phyloP scores from a whole-genome alignment of 805 yeast genomes.

The Lipomyces yamadae region DNA sequence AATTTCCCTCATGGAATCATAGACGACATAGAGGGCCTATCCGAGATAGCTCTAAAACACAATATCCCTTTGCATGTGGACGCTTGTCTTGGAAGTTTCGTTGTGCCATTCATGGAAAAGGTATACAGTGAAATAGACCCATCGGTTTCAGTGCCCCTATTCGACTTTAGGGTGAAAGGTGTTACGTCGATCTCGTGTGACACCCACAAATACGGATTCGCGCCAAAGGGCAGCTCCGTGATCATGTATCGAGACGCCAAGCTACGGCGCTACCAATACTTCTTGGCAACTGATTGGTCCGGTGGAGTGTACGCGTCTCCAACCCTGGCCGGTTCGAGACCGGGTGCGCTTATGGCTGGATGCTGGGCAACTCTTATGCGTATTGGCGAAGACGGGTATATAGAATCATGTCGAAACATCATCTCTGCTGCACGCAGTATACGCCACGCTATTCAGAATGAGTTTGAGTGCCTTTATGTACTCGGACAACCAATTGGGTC shows the following conservation, averaged over 20 bases:
- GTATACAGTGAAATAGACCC: slow-evolving; percentile 55
- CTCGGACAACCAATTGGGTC: slow-evolving; percentile 86
- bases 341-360: slow-evolving; percentile 97
- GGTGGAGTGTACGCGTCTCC: slow-evolving; percentile 98
- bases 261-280: slow-evolving; percentile 82
- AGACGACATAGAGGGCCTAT: slow-evolving; percentile 80
- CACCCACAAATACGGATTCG: slow-evolving; percentile 98
- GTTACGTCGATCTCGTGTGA: slow-evolving; percentile 99
- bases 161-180: slow-evolving; percentile 83
- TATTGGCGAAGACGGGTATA: slow-evolving; percentile 85
- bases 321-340: slow-evolving; percentile 94
- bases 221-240: slow-evolving; percentile 94
- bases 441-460: slow-evolving; percentile 52
- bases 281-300: slow-evolving; percentile 79
- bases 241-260: slow-evolving; percentile 80
- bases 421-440: slow-evolving; percentile 66
- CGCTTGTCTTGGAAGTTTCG: slow-evolving; percentile 92
- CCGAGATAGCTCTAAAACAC: slow-evolving; percentile 65
- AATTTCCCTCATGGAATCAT: slow-evolving; percentile 96
- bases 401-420: slow-evolving; percentile 66
- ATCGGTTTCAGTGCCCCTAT: slow-evolving; percentile 51
- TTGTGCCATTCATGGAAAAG: slow-evolving; percentile 76
- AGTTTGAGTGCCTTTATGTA: slow-evolving; percentile 63
- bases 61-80: slow-evolving; percentile 92
- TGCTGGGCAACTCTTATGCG: slow-evolving; percentile 93